A percentile compares a stretch with the other conserved stretches of the same genome.
phyloP scores from a whole-genome alignment of 2,329 filamentous ascomycete genomes.

The Lachnellula willkommii region DNA sequence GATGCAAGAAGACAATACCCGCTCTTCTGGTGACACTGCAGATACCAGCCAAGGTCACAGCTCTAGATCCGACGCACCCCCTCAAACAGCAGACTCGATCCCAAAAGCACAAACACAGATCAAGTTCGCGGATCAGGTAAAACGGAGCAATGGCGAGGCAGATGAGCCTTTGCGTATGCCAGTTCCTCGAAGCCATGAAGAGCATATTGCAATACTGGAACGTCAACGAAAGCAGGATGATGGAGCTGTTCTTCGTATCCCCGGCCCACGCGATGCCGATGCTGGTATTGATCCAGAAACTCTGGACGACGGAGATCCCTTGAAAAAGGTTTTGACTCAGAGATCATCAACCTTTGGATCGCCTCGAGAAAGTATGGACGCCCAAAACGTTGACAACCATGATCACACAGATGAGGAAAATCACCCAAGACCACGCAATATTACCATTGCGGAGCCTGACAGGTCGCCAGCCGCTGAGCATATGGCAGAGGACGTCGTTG shows the following conservation, averaged over 20 bases:
- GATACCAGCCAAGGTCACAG: constrained; percentile 12
- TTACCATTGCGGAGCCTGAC: constrained; percentile 27
- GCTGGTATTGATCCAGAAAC: constrained; percentile 66
- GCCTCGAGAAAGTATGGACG: constrained; percentile 7
- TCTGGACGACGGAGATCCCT: constrained; percentile 36
- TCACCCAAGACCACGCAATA: constrained; percentile 20
- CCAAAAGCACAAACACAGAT: constrained; percentile 33
- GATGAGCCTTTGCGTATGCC: constrained; percentile 49
- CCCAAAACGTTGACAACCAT: constrained; percentile 12
- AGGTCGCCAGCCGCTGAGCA: constrained; percentile 25
- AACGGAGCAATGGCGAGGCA: constrained; percentile 50
- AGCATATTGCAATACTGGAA: constrained; percentile 84
- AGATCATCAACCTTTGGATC: constrained; percentile 17
- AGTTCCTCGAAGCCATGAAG: constrained; percentile 54
- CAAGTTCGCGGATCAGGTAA: constrained; percentile 64
- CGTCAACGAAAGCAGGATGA: constrained; percentile 71
- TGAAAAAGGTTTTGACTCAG: constrained; percentile 15
- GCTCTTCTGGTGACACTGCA: constrained; percentile 15
- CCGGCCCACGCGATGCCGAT: constrained; percentile 86
- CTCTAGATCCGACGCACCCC: constrained; percentile 13
- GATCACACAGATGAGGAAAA: constrained; percentile 25
- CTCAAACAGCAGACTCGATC: constrained; percentile 3
- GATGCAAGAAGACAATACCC: constrained; percentile 14
- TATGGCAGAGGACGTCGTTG: constrained; percentile 22
- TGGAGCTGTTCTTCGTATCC: constrained; percentile 75